A percentile compares a stretch with the other conserved stretches of the same genome.
Conservation (phyloP, 1,139 yeast genomes). For the Zhuliangozyma blackwelliae region DNA sequence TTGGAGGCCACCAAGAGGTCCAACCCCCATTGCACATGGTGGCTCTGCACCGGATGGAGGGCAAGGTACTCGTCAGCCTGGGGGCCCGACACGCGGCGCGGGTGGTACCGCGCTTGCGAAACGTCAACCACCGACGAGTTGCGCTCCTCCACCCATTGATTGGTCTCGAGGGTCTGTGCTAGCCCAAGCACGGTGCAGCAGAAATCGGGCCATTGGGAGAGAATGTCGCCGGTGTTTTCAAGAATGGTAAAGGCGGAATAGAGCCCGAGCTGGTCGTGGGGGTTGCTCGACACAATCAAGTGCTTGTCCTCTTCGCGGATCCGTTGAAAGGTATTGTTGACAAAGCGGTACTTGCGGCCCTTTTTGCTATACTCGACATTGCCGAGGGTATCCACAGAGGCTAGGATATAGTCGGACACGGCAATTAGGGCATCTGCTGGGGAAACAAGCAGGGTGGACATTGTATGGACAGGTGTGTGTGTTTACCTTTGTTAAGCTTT, state of each 20-base stretch:
- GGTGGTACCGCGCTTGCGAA: slow-evolving; percentile 30
- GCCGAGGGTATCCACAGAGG: slow-evolving; percentile 26
- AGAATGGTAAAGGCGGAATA: slow-evolving; percentile 44
- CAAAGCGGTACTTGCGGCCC: slow-evolving; percentile 50
- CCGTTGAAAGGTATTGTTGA: slow-evolving; percentile 47
- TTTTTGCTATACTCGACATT: slow-evolving; percentile 44
- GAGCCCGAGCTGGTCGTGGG: slow-evolving; percentile 35
- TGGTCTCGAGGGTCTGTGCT: slow-evolving; percentile 45
- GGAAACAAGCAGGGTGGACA: no score
- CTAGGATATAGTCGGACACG: slow-evolving; percentile 23
- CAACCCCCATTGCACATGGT: slow-evolving; percentile 41
- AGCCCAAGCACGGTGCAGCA: slow-evolving; percentile 49
- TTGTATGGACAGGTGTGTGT: no score
- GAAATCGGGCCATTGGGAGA: slow-evolving; percentile 35
- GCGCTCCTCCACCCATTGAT: slow-evolving; percentile 49
- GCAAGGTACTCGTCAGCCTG: slow-evolving; percentile 9
- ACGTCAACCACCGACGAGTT: slow-evolving; percentile 40
- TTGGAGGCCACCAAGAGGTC: slow-evolving; percentile 45
- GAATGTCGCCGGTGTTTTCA: slow-evolving; percentile 30
- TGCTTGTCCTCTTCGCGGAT: slow-evolving; percentile 51
- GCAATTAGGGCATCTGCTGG: slow-evolving; percentile 23
- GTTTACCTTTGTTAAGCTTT: no score
- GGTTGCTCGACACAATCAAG: slow-evolving; percentile 31
- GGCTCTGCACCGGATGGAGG: slow-evolving; percentile 15
- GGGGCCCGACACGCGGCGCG: slow-evolving; percentile 16